A percentile compares a stretch with the other conserved stretches of the same genome.
phyloP scores from a whole-genome alignment of 257 asterid genomes.

The Nicotiana sylvestris region DNA sequence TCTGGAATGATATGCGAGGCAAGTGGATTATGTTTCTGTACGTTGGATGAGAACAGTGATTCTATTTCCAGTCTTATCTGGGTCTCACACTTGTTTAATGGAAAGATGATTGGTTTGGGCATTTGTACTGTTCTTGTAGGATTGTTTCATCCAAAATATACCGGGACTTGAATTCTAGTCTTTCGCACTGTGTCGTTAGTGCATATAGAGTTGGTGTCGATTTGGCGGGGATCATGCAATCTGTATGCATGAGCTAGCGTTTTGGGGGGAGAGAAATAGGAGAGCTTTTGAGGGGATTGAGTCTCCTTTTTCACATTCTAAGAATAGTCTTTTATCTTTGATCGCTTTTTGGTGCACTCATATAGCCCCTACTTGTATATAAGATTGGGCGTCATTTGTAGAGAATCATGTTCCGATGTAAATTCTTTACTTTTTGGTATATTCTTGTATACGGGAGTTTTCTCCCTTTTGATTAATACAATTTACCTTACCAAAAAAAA shows the following conservation, averaged over 20 bases:
- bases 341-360: too few species aligned
- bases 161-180: background rate
- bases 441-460: too few species aligned
- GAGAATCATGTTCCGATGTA: too few species aligned
- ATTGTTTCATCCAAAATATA: background rate
- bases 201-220: background rate
- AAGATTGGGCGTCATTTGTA: too few species aligned
- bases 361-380: too few species aligned
- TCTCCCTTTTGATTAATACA: too few species aligned
- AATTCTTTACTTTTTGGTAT: too few species aligned
- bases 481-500: too few species aligned
- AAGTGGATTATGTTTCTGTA: background rate
- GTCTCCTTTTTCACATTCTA: too few species aligned
- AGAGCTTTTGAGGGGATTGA: too few species aligned
- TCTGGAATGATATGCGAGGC: background rate
- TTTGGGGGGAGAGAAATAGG: too few species aligned
- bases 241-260: background rate
- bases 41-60: background rate
- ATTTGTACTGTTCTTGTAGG: background rate
- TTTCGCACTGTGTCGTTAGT: background rate
- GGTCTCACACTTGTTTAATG: background rate
- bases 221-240: background rate
- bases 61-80: background rate
- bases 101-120: background rate
- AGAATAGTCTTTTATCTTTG: too few species aligned